Evolutionary conservation across 164 flowering plant genomes (phyloP), one percentile per base, ranked within the genome.

Genomic region (Houttuynia cordata): DNA sequence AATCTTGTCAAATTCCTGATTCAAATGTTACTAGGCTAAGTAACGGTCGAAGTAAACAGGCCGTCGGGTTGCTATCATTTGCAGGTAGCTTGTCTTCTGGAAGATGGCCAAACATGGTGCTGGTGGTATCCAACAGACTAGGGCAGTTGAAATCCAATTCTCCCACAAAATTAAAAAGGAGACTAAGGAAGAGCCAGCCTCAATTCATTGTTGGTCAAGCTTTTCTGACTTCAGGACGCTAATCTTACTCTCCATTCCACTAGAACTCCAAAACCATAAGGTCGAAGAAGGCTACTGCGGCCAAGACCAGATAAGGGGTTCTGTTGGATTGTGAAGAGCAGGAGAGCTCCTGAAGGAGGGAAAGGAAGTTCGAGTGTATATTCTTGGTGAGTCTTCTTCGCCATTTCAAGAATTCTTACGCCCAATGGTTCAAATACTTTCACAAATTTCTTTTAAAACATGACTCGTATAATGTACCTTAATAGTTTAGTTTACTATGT

Each of bases 11-110:
- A 45, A 45, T 45, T 45, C 12, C 49, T 1, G 49, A 17, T 10
- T 7, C 12, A 17, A 7, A 53, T 53, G 9, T 53, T 23, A 53
- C 22, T 9, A 4, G 24, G 56, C 4, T 20, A 53, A 53, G 8
- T 5, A 53, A 53, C 56, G 56, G 56, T n/a, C 12, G 56, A 19
- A 20, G 56, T 53, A 23, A 63, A 39, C 56, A 59, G 47, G 22
- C 59, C 51, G 67, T 64, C 7, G 18, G 10, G 41, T 70, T 68
- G 68, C 77, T 71, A 71, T 30, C 30, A 53, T 8, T 62, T 7
- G 67, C 70, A 68, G 80, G 70, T 65, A 74, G 62, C 64, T 60
- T 30, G 7, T 45, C 64, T 62, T 54, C 49, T 45, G 14, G 39
- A 56, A 56, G 59, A 53, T 53, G 25, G 7, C 24, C 56, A 24